Evolutionary conservation across 2,329 filamentous ascomycete species (phyloP), one percentile per base, ranked within the genome.

Genomic region (Cytospora schulzeri): DNA sequence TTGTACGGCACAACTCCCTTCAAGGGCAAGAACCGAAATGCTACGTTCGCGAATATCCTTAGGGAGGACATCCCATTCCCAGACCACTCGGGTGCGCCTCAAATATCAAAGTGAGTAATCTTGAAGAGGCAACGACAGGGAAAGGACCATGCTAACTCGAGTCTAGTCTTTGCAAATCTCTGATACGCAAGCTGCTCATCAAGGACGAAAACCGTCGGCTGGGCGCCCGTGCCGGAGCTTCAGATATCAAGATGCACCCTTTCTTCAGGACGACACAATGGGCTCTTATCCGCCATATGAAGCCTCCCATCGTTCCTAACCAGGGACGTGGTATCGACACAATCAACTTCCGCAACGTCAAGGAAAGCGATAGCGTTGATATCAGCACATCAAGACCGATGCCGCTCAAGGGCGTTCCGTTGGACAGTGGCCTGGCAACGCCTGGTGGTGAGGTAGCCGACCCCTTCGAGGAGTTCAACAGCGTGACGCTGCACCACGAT

Each of bases 381-480:
- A 89, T 96, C 56, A 87, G 86, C 66, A 85, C 86, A 22, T 82
- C 85, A 2, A 83, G 79, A 69, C 76, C 79, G 14, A 81, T 81
- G 75, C 59, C 45, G n/a, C 22, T 48, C n/a, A 92, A 92, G 78
- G 92, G 93, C 2, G 92, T 97, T 15, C 92, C 93, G 11, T 80
- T 97, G 66, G 93, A 97, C 73, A 94, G 90, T 52, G 92, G 91
- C 1, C 81, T 96, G 60, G 87, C 90, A 2, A 98, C 94, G 3
- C 94, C 94, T 1, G 91, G 91, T 53, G 91, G 84, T 45, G 94
- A 97, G 74, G 57, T 66, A 29, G 83, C 86, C 4, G 95, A 99
- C 83, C 95, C 95, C 1, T 99, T 99, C 74, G 92, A 97, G 77
- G 95, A 98, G 76, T 99, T 99, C 79, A 99, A 98, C 82, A 96